phyloP scores from a whole-genome alignment of 2,329 filamentous ascomycete species.

The Metarhizium humberi region DNA sequence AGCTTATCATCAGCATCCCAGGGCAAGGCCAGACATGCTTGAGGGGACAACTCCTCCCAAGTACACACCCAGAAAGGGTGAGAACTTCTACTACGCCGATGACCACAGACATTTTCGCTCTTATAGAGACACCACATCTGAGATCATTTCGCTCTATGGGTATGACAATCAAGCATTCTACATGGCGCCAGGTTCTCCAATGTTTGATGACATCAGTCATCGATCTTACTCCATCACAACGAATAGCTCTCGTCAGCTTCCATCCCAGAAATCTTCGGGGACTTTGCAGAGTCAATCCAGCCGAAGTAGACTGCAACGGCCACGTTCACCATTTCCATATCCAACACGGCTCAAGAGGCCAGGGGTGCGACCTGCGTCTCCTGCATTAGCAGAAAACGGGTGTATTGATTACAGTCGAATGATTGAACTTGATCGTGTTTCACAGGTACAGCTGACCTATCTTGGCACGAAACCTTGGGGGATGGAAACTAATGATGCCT shows the following conservation, averaged over 20 bases:
- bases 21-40: constrained; percentile 18
- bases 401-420: constrained; percentile 39
- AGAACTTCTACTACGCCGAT: constrained; percentile 25
- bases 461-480: not conserved
- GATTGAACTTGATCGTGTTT: constrained; percentile 38
- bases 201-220: constrained; percentile 34
- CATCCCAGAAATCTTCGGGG: constrained; percentile 36
- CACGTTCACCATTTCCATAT: constrained; percentile 50
- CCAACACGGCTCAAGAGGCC: constrained; percentile 47
- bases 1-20: constrained; percentile 17
- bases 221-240: constrained; percentile 48
- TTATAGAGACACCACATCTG: constrained; percentile 42
- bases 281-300: constrained; percentile 40
- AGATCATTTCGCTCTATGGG: constrained; percentile 47
- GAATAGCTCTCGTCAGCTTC: constrained; percentile 35
- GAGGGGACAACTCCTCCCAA: constrained; percentile 18
- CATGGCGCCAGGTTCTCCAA: constrained; percentile 31
- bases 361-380: constrained; percentile 39
- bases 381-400: constrained; percentile 38
- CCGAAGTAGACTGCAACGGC: constrained; percentile 34
- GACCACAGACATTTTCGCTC: constrained; percentile 37
- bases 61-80: constrained; percentile 18
- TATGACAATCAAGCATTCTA: constrained; percentile 38
- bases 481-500: constrained; percentile 4
- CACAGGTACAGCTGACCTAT: constrained; percentile 25